Evolutionary conservation across 306 rosid genomes (phyloP), one percentile per base, ranked within the genome.

Genomic region (Oxytropis ochrocephala): DNA sequence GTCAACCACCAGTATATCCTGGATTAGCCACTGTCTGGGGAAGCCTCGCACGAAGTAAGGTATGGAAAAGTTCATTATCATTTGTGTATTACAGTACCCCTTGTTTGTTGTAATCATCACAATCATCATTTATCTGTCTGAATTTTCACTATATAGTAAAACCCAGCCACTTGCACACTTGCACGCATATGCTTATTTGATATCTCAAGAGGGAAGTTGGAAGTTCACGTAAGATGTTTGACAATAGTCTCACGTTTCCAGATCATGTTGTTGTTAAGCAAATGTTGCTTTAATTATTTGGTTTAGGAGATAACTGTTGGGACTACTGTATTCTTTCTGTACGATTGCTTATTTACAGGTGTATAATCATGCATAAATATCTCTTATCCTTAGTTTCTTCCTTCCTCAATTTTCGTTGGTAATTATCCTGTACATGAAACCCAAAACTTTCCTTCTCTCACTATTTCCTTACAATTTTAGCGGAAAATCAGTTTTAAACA

Each of bases 11-110:
- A 1, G 99, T 94, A 30, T 94, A 94, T 75, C 99, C 99, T 65
- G 99, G 99, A 57, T 80, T 94, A 64, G 87, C 99, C 60, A 94
- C 99, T 75, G 99, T 94, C 39, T 94, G 99, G 99, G 99, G 99
- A 81, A 94, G 99, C 82, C 83, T 94, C 91, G 99, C 99, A 39
- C 94, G 99, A 57, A 94, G 99, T 71, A 94, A 94, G 96, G 99
- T 88, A 80, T 51, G 13, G 36, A 8, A 33, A 27, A 52, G 70
- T 62, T 75, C 69, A 7, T 75, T 70, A 35, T 74, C 62, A 56
- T 66, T 58, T 70, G 54, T 50, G 50, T 48, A 8, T 58, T 69
- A 50, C 32, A 51, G n/a, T 72, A 18, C 39, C 58, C 52, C 52
- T 21, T 33, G 44, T 24, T 64, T 11, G 32, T 39, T 51, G 41